Base-by-base conservation (phyloP, 1,284 basidiomycete genomes). In the Leccinum colubrinum region DNA sequence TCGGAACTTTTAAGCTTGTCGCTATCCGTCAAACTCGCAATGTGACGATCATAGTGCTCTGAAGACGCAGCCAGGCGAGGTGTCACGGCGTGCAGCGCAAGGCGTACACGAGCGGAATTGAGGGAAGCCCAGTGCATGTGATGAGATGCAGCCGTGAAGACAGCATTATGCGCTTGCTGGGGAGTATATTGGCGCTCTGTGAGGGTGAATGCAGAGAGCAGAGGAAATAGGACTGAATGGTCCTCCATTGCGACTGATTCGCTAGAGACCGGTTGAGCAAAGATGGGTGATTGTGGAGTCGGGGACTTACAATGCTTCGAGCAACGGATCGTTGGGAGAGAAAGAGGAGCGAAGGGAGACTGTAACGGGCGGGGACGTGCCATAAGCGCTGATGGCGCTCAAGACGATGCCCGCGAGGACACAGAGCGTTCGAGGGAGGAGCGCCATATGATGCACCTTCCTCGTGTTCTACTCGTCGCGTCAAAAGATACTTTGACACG, bases 291-390 rank as follows among this genome's bases (percentile, higher is more conserved):
- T 33, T 3, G 22, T 22, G 20, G 20, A 20, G 22, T 5, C 6
- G 30, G 25, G 43, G 30, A 68, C 91, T 71, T 70, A 96, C 91
- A 98, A 76, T 57, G 93, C 83, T 77, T 97, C 95, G 20, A 95
- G 81, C 2, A 95, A 72, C 8, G 90, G 79, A 11, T 91, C 86
- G 6, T 91, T 84, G 20, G 88, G 85, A 4, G 84, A 75, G 93
- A 95, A 97, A 57, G 91, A 90, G 2, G 94, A 89, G 64, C 86
- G 83, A 30, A 97, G 79, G 41, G 86, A 83, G 22, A 96, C 88
- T 61, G 87, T 87, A 14, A 97, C 87, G 1, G 90, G 87, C 12
- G 92, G 90, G 46, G 85, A 85, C 20, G 78, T 72, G 64, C 68
- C 67, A 58, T 61, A 58, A 9, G 59, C 65, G 8, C 55, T 20